These are phyloP conservation scores for Brasilioporus rufonigricans DNA, from an alignment of 768 basidiomycete species.

Conservation along the genomic window DNA sequence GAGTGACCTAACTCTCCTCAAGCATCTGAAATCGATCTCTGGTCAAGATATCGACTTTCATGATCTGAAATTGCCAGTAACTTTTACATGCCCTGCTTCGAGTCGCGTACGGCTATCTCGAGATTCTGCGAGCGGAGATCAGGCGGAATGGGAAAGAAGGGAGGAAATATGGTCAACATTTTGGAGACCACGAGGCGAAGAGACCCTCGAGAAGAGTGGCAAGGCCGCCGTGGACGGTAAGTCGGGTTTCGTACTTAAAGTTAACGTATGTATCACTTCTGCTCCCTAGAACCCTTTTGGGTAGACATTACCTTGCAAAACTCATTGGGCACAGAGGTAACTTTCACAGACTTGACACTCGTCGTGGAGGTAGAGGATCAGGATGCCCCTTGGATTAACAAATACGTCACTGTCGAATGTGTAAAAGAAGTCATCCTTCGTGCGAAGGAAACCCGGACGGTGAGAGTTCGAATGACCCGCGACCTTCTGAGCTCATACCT, in stretches of 20 bases:
- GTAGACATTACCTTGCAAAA: slow-evolving; percentile 69
- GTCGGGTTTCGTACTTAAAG: slow-evolving; percentile 6
- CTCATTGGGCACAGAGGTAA: slow-evolving; percentile 73
- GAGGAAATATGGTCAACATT: slow-evolving; percentile 66
- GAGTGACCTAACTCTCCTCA: not conserved
- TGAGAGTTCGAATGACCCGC: slow-evolving; percentile 33
- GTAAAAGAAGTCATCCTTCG: slow-evolving; percentile 61
- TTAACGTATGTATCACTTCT: not conserved
- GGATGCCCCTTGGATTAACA: slow-evolving; percentile 32
- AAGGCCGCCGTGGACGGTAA: slow-evolving; percentile 65
- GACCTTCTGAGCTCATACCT: not conserved
- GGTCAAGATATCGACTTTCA: slow-evolving; percentile 39
- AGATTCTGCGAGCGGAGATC: slow-evolving; percentile 43
- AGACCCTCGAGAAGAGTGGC: slow-evolving; percentile 50
- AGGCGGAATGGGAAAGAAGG: slow-evolving; percentile 56
- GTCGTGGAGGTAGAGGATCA: slow-evolving; percentile 40
- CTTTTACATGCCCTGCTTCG: slow-evolving; percentile 57
- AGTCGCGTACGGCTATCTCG: slow-evolving; percentile 58
- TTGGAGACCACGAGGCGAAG: slow-evolving; percentile 54
- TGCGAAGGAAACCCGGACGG: slow-evolving; percentile 63
- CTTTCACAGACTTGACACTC: slow-evolving; percentile 59
- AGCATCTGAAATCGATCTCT: slow-evolving; percentile 74
- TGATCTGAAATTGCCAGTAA: slow-evolving; percentile 61
- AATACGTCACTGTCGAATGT: slow-evolving; percentile 54
- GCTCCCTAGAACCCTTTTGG: slow-evolving; percentile 66